phyloP scores from a whole-genome alignment of 345 rosid genomes.

The Eucalyptus erythrocorys region DNA sequence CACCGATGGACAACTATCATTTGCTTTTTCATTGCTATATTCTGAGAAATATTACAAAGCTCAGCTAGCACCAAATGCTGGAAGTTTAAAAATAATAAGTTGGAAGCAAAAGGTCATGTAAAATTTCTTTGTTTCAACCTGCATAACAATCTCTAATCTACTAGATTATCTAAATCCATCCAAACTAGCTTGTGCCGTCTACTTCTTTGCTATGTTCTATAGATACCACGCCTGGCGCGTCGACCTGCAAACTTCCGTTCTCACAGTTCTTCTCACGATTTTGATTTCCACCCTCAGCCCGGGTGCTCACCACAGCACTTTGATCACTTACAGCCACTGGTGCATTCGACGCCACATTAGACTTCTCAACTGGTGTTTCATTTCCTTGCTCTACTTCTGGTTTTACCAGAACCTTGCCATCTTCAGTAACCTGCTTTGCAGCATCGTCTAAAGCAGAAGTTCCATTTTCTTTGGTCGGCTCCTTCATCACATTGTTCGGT shows the following conservation, averaged over 20 bases:
- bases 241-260: neutral
- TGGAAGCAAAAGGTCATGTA: neutral
- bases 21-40: neutral
- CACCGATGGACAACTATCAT: neutral
- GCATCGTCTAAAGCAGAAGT: neutral
- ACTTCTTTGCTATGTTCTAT: neutral
- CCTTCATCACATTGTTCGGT: neutral
- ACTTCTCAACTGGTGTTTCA: neutral
- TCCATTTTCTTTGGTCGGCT: neutral
- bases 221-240: neutral
- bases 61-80: neutral
- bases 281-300: neutral
- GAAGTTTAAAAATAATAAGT: neutral
- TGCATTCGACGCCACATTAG: neutral
- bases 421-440: neutral
- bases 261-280: neutral
- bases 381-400: neutral
- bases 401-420: neutral
- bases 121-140: neutral
- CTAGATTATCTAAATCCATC: neutral
- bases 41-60: neutral
- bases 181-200: neutral
- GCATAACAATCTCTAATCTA: neutral
- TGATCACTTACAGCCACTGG: neutral
- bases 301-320: neutral